Base-by-base conservation (phyloP, 352 stramenopile genomes). In the Pythium rishiriense region DNA sequence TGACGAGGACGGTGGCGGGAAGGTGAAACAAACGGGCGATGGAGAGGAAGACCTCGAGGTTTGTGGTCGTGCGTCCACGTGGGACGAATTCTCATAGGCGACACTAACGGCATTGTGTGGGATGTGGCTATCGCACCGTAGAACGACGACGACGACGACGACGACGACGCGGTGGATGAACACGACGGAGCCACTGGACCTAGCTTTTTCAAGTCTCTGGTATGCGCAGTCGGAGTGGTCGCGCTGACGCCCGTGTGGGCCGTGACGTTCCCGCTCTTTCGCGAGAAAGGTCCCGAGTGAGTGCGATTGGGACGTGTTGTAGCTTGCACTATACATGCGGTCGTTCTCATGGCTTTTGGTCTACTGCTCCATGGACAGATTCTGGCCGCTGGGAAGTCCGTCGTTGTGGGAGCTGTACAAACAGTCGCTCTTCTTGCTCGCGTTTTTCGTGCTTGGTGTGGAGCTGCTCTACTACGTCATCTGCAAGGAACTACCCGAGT, bases 361-460 rank as follows among this genome's bases (percentile, higher is more conserved):
- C 6, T 33, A 28, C 19, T 24, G 10, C 49, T 51, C 9, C 22
- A 33, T 35, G 11, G 31, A 15, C 46, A 93, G 84, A 15, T 83
- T 83, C 52, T 94, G 85, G 83, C 85, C 85, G 43, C 72, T 94
- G 31, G 74, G 69, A 9, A 91, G 83, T 62, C 48, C 64, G 47
- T 91, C 82, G 17, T 50, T 91, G 21, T 73, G 72, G 37, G 68
- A 78, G 26, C 69, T 93, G 4, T 69, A 89, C 45, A 28, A 57
- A 14, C 72, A 54, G 48, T 80, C 77, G 62, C n/a, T 83, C 24
- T 37, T 55, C 22, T 82, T 90, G 56, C 56, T 91, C 37, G 53
- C 62, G 31, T 85, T 80, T 29, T 58, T 87, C 17, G 50, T 68
- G 37, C 77, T 78, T 26, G 78, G 82, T 3, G 43, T 87, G 0